Percentiles rank a stretch among this genome's conserved stretches.
Evolutionary conservation across 257 asterid genomes (phyloP).

Genomic region (Lithospermum erythrorhizon): DNA sequence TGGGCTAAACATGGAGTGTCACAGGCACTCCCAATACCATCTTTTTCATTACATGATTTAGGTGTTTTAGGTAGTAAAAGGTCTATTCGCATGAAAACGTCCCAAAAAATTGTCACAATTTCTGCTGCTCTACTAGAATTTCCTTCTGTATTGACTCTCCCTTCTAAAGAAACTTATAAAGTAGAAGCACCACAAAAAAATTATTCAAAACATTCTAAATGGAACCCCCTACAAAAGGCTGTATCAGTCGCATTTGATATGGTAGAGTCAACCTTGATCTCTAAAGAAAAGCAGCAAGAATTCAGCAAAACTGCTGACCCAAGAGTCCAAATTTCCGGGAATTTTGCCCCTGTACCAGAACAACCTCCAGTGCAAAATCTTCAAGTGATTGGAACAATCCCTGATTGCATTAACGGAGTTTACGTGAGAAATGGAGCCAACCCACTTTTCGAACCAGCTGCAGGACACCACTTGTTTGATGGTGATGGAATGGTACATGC

Average conservation of each 20-base stretch:
- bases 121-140: conserved; percentile 13
- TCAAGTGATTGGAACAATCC: conserved; percentile 19
- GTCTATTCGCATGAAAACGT: conserved; percentile 11
- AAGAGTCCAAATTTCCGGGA: conserved; percentile 26
- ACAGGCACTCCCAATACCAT: no score
- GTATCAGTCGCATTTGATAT: conserved; percentile 21
- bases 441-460: conserved; percentile 24
- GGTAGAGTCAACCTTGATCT: conserved; percentile 17
- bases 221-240: conserved; percentile 24
- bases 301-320: conserved; percentile 28
- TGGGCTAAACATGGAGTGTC: conserved; percentile 1
- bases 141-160: conserved; percentile 13
- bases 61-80: neutral
- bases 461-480: conserved; percentile 39
- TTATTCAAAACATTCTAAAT: conserved; percentile 1
- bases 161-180: conserved; percentile 3
- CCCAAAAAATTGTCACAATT: conserved; percentile 1
- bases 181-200: neutral
- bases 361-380: conserved; percentile 17
- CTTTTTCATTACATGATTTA: conserved; percentile 6
- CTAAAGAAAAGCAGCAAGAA: conserved; percentile 14
- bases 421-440: conserved; percentile 36
- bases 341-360: conserved; percentile 36
- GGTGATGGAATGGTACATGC: conserved; percentile 45
- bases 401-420: conserved; percentile 29